These are phyloP conservation scores for Albizia julibrissin DNA, from an alignment of 306 rosid species.

Conservation along the genomic window DNA sequence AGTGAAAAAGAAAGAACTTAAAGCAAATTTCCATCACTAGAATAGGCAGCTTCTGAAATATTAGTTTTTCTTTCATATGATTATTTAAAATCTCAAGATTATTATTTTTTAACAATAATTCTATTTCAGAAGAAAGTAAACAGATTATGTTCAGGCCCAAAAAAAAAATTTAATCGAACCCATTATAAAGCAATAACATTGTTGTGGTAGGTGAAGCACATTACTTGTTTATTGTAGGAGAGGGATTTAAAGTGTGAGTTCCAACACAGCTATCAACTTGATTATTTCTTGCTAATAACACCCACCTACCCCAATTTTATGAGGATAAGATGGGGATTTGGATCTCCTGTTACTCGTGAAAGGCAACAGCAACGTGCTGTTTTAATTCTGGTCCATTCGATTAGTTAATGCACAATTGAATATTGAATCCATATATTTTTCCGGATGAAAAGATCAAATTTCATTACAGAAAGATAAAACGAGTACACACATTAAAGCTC, in stretches of 20 bases:
- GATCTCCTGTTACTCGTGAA: not conserved
- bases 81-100: not conserved
- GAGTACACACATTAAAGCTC: too few species aligned
- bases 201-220: not conserved
- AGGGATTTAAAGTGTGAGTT: not conserved
- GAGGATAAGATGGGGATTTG: not conserved
- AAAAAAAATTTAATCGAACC: not conserved
- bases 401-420: not conserved
- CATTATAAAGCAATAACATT: not conserved
- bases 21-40: not conserved
- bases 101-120: not conserved
- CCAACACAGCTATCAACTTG: not conserved
- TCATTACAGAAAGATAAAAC: too few species aligned
- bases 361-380: not conserved
- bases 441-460: too few species aligned
- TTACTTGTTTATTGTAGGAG: not conserved
- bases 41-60: not conserved
- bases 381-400: not conserved
- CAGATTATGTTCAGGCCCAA: not conserved
- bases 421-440: not conserved
- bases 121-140: not conserved
- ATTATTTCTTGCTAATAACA: not conserved
- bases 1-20: too few species aligned
- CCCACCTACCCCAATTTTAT: not conserved
- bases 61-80: not conserved